Conservation (phyloP, 495 filamentous ascomycete species). For the Penicillium cosmopolitanum region DNA sequence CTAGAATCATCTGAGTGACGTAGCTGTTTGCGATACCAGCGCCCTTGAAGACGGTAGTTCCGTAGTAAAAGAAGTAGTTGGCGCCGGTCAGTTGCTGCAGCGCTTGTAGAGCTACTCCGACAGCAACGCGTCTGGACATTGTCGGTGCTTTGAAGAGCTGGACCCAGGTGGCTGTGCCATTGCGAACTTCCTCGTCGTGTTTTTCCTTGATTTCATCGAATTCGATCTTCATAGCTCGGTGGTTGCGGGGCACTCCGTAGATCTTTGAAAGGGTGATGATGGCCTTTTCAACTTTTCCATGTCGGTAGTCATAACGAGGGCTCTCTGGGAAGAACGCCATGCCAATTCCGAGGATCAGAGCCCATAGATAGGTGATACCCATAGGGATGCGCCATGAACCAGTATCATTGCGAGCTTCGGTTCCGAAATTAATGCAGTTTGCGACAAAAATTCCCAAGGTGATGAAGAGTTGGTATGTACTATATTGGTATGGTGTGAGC, state of each 20-base stretch:
- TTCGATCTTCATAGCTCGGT: conserved; percentile 65
- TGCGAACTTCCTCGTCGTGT: conserved; percentile 55
- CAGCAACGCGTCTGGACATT: conserved; percentile 67
- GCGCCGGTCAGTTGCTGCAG: conserved; percentile 46
- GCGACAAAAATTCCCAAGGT: conserved; percentile 82
- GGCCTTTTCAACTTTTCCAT: conserved; percentile 63
- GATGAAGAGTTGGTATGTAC: conserved; percentile 81
- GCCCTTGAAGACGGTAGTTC: conserved; percentile 68
- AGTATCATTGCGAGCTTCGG: conserved; percentile 45
- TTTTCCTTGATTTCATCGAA: conserved; percentile 66
- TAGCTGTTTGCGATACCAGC: conserved; percentile 69
- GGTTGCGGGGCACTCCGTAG: conserved; percentile 66
- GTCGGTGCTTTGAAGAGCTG: conserved; percentile 65
- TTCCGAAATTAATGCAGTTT: conserved; percentile 80
- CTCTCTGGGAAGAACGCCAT: conserved; percentile 75
- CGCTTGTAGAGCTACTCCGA: conserved; percentile 68
- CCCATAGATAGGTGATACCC: conserved; percentile 75
- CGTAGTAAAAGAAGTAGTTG: conserved; percentile 77
- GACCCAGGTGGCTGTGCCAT: conserved; percentile 33
- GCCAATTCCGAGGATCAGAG: conserved; percentile 67
- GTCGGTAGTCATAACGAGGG: conserved; percentile 69
- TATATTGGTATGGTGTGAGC: conserved; percentile 11
- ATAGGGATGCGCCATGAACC: conserved; percentile 79
- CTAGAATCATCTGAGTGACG: conserved; percentile 73
- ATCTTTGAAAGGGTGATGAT: conserved; percentile 66